Evolutionary conservation across 345 rosid species (phyloP).

Genomic region (Trapa bicornis): DNA sequence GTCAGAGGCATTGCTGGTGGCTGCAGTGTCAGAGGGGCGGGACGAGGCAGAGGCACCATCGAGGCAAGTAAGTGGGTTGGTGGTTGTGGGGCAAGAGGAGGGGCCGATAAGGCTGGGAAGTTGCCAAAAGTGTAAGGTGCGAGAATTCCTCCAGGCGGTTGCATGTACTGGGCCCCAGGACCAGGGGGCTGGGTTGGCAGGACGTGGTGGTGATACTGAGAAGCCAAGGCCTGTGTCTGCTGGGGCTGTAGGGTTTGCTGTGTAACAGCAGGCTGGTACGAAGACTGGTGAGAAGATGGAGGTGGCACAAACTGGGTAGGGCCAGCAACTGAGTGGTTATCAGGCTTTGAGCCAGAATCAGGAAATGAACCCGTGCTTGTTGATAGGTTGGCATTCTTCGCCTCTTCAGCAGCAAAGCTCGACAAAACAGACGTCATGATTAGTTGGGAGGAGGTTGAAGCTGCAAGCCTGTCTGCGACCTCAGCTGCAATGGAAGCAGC

Average conservation of each 20-base stretch:
- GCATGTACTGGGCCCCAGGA: constrained; percentile 41
- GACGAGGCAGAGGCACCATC: constrained; percentile 33
- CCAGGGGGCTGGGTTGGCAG: constrained; percentile 32
- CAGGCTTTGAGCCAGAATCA: constrained; percentile 27
- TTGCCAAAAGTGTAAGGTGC: constrained; percentile 45
- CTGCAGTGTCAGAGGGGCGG: constrained; percentile 34
- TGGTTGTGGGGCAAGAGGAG: constrained; percentile 32
- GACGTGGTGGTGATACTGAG: constrained; percentile 54
- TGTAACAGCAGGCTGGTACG: constrained; percentile 21
- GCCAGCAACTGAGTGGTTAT: constrained; percentile 7
- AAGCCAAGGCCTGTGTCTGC: constrained; percentile 17
- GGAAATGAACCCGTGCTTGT: constrained; percentile 21
- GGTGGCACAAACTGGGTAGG: constrained; percentile 23
- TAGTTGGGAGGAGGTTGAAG: constrained; percentile 83
- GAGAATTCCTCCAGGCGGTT: constrained; percentile 40
- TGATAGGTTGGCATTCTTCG: constrained; percentile 46
- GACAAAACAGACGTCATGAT: constrained; percentile 92
- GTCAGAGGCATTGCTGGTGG: constrained; percentile 15
- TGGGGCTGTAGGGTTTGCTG: constrained; percentile 32
- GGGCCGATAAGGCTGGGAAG: constrained; percentile 48
- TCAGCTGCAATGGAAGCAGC: constrained; percentile 34
- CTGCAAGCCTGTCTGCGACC: constrained; percentile 18
- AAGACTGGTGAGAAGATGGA: constrained; percentile 1
- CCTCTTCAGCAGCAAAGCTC: constrained; percentile 87
- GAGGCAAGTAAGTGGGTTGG: constrained; percentile 38